A percentile compares a stretch with the other conserved stretches of the same genome.
These are phyloP conservation scores for Obelidium mucronatum DNA, from an alignment of 192 early-diverging fungal species.

Conservation along the genomic window DNA sequence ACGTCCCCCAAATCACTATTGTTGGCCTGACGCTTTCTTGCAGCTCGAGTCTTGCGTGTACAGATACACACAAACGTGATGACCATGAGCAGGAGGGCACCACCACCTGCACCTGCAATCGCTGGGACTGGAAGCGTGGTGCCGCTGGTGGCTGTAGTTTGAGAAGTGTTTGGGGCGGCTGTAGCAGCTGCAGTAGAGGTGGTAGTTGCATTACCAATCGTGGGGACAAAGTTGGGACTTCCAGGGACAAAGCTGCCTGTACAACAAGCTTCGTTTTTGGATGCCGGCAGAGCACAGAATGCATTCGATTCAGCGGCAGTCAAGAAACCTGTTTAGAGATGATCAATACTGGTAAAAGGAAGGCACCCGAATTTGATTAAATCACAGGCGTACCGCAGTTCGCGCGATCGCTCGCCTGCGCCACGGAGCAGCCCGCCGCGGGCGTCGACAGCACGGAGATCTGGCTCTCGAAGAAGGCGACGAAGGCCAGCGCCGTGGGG, in stretches of 20 bases:
- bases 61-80: not conserved
- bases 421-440: not conserved
- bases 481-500: not conserved
- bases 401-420: not conserved
- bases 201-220: not conserved
- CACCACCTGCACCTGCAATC: conserved; percentile 7
- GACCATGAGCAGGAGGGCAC: not conserved
- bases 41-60: not conserved
- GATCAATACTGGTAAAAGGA: no score
- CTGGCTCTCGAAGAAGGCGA: not conserved
- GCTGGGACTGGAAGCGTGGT: not conserved
- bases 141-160: not conserved
- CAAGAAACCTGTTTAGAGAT: no score
- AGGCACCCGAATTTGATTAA: no score
- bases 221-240: not conserved
- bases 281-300: no score
- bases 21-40: not conserved
- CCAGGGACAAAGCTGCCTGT: not conserved
- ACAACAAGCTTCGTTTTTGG: not conserved
- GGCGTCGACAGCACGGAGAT: not conserved
- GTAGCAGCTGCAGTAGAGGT: not conserved
- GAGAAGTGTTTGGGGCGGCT: not conserved
- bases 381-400: no score
- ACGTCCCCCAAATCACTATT: not conserved
- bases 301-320: no score